Evolutionary conservation across 2,329 filamentous ascomycete genomes (phyloP).

Genomic region (Aspergillus sp.): DNA sequence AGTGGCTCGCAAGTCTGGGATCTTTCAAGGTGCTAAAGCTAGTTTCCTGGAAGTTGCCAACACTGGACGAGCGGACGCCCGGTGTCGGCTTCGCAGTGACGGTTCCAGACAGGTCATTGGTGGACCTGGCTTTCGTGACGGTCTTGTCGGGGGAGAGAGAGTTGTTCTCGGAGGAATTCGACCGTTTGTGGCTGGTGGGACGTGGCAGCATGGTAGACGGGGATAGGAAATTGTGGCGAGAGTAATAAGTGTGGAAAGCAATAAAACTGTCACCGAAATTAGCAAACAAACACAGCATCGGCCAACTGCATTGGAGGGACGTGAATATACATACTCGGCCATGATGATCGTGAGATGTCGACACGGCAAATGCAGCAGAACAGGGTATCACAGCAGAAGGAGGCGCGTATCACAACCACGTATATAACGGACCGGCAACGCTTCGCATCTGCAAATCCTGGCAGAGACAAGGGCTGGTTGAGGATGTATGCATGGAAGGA

Average conservation of each 20-base stretch:
- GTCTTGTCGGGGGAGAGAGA: conserved; percentile 39
- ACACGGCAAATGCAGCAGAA: conserved; percentile 23
- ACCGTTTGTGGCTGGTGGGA: conserved; percentile 39
- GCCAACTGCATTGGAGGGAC: neutral
- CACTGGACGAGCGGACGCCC: conserved; percentile 28
- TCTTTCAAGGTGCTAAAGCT: conserved; percentile 52
- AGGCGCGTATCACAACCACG: conserved; percentile 20
- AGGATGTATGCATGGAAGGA: conserved; percentile 23
- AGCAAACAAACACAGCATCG: conserved; percentile 14
- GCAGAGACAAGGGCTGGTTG: conserved; percentile 16
- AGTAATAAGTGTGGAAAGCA: conserved; percentile 41
- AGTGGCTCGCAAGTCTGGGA: conserved; percentile 40
- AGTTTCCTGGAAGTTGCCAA: conserved; percentile 38
- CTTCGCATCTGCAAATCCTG: conserved; percentile 21
- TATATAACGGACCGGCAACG: conserved; percentile 12
- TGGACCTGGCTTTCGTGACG: conserved; percentile 49
- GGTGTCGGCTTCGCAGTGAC: conserved; percentile 29
- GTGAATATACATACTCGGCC: conserved; percentile 40
- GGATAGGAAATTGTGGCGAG: conserved; percentile 37
- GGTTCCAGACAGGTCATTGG: conserved; percentile 44
- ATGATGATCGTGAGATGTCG: conserved; percentile 29
- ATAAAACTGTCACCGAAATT: conserved; percentile 35
- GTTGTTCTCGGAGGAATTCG: conserved; percentile 39
- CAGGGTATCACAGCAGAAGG: conserved; percentile 18
- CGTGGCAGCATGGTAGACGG: conserved; percentile 43